Evolutionary conservation across 2,329 filamentous ascomycete species (phyloP).

Genomic region (Sclerotinia nivalis): DNA sequence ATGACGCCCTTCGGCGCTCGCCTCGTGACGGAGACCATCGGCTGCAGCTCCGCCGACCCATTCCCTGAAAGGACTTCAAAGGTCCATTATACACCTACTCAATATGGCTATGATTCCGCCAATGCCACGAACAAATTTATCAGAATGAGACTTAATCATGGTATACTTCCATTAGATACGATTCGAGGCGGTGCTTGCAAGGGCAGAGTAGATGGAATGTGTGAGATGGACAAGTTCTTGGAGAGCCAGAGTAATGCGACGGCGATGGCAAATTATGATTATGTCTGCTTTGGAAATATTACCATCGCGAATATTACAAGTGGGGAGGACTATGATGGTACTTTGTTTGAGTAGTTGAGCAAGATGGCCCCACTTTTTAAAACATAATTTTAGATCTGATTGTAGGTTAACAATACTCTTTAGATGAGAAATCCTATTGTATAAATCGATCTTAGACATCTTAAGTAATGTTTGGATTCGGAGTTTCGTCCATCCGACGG

Average conservation of each 20-base stretch:
- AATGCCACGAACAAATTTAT: conserved; percentile 50
- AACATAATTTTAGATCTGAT: background rate
- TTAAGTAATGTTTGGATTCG: background rate
- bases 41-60: conserved; percentile 48
- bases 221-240: conserved; percentile 46
- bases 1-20: conserved; percentile 57
- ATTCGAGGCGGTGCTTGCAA: conserved; percentile 50
- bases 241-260: conserved; percentile 24
- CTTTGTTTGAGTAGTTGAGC: conserved; percentile 1
- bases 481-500: background rate
- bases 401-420: background rate
- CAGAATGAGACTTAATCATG: conserved; percentile 52
- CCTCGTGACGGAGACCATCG: conserved; percentile 57
- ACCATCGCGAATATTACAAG: conserved; percentile 19
- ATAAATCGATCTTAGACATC: background rate
- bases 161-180: conserved; percentile 49
- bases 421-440: background rate
- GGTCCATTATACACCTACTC: conserved; percentile 46
- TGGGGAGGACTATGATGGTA: conserved; percentile 21
- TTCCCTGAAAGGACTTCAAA: conserved; percentile 44
- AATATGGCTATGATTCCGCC: conserved; percentile 49
- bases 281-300: conserved; percentile 22
- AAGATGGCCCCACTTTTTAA: too few relatives aligned
- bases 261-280: conserved; percentile 25
- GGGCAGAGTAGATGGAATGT: conserved; percentile 49